A percentile compares a stretch with the other conserved stretches of the same genome.
These are phyloP conservation scores for Camelina sativa DNA, from an alignment of 345 rosid genomes.

Conservation along the genomic window DNA sequence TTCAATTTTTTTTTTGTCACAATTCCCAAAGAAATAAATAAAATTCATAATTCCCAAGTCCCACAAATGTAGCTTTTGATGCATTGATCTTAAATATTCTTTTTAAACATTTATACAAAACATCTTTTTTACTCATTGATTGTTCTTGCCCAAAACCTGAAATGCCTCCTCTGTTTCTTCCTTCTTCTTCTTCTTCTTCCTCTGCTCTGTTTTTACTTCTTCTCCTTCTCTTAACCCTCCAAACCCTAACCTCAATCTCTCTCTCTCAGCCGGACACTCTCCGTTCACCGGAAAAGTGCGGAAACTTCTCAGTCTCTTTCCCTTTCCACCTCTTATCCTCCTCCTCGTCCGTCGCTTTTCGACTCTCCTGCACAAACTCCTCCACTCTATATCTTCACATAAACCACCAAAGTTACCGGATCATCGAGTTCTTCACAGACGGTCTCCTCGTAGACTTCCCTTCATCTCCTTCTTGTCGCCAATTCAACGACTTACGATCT, in stretches of 20 bases:
- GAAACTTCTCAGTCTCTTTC: slow-evolving; percentile 58
- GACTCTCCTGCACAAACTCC: slow-evolving; percentile 69
- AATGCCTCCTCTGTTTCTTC: slow-evolving; percentile 41
- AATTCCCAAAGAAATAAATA: slow-evolving; percentile 17
- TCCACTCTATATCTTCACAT: slow-evolving; percentile 60
- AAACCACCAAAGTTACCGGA: slow-evolving; percentile 51
- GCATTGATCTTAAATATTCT: slow-evolving; percentile 34
- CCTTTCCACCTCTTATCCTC: slow-evolving; percentile 69
- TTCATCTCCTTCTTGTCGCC: slow-evolving; percentile 60
- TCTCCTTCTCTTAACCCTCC: slow-evolving; percentile 45
- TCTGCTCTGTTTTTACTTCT: slow-evolving; percentile 46
- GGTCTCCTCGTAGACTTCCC: slow-evolving; percentile 79
- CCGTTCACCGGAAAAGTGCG: slow-evolving; percentile 59
- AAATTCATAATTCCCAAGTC: slow-evolving; percentile 31
- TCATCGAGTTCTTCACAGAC: slow-evolving; percentile 71
- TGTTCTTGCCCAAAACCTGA: slow-evolving; percentile 14
- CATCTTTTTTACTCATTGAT: slow-evolving; percentile 18
- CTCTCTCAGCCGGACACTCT: slow-evolving; percentile 45
- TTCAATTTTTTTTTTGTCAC: slow-evolving; percentile 26
- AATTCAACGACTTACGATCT: slow-evolving; percentile 64
- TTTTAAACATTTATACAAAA: slow-evolving; percentile 21
- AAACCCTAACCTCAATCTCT: slow-evolving; percentile 42
- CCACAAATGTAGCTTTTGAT: slow-evolving; percentile 45
- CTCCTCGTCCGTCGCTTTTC: slow-evolving; percentile 52
- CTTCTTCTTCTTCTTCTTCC: slow-evolving; percentile 46